Percentiles rank a stretch among this genome's conserved stretches.
phyloP scores from a whole-genome alignment of 768 basidiomycete species.

The Leccinum disarticulatum region DNA sequence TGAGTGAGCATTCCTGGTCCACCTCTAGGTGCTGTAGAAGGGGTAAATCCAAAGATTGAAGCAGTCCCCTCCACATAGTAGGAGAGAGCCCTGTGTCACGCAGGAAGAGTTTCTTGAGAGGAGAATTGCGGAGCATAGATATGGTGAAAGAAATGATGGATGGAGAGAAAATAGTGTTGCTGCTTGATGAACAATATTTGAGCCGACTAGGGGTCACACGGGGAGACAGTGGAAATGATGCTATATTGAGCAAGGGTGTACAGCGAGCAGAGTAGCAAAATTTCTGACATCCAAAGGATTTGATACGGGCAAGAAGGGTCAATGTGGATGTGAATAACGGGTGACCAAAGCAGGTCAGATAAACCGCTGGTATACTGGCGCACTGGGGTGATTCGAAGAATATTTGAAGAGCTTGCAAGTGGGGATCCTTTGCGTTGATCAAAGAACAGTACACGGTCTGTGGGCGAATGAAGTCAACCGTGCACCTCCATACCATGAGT shows the following conservation, averaged over 20 bases:
- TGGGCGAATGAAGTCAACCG: background rate
- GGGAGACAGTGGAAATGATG: background rate
- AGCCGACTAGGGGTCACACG: background rate
- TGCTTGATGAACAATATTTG: background rate
- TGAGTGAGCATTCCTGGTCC: background rate
- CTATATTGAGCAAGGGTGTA: background rate
- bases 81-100: background rate
- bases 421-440: background rate
- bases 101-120: background rate
- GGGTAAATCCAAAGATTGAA: background rate
- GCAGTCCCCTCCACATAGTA: background rate
- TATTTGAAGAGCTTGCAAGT: background rate
- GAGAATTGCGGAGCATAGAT: background rate
- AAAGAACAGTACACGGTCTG: background rate
- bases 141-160: background rate
- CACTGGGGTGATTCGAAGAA: background rate
- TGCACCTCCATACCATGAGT: background rate
- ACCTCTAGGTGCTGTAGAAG: background rate
- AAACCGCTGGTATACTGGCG: background rate
- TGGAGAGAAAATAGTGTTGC: background rate
- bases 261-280: background rate
- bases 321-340: background rate
- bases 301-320: background rate
- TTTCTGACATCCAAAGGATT: background rate
- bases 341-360: background rate